Conservation (phyloP, 2,329 filamentous ascomycete genomes). For the Zymoseptoria brevis region DNA sequence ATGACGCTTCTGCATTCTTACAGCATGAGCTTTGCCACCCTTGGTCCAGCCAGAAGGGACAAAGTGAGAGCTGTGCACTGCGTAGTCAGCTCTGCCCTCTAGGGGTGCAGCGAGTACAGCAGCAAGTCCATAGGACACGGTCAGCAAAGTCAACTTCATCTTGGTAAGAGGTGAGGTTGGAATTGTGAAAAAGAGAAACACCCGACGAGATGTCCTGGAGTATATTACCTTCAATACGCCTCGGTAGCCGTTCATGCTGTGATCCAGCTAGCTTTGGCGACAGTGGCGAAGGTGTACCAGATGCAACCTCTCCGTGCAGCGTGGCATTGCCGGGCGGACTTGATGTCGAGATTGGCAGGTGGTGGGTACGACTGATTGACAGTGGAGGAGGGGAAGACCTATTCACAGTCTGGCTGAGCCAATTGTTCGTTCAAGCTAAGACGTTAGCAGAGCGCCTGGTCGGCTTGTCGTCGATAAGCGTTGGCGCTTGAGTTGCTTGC, state of each 20-base stretch:
- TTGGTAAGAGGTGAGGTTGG: background rate
- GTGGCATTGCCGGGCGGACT: background rate
- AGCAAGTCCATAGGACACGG: background rate
- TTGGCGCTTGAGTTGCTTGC: background rate
- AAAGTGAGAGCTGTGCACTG: conserved; percentile 12
- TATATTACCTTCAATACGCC: background rate
- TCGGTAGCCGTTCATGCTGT: background rate
- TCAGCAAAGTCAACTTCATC: background rate
- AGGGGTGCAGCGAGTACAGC: conserved; percentile 9
- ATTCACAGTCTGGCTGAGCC: background rate
- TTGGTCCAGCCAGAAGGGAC: conserved; percentile 15
- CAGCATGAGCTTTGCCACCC: conserved; percentile 11
- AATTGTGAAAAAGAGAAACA: too few relatives aligned
- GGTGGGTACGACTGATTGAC: background rate
- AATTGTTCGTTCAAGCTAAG: background rate
- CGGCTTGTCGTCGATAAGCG: background rate
- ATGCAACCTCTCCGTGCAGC: background rate
- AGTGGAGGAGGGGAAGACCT: background rate
- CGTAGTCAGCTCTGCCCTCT: conserved; percentile 10
- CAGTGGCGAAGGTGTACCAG: background rate
- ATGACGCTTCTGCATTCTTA: background rate
- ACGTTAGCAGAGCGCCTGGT: background rate
- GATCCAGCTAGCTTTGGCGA: background rate
- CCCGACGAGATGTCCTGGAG: background rate
- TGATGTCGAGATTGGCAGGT: background rate